phyloP scores from a whole-genome alignment of 139 green algal genomes.

The Desmodesmus armatus region DNA sequence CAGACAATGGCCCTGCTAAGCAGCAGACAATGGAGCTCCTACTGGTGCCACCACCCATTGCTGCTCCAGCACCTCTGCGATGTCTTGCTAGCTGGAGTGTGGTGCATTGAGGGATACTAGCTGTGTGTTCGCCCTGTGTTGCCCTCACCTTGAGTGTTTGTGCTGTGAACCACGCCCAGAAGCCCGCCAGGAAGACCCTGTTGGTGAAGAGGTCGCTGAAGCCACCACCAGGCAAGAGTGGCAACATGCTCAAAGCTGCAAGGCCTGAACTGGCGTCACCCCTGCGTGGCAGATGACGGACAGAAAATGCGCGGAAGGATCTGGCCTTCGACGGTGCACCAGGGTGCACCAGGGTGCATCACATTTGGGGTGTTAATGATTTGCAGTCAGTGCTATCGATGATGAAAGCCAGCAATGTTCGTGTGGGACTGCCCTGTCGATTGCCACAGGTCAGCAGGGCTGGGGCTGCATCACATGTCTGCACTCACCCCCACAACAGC shows the following conservation, averaged over 20 bases:
- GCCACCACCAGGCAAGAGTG: slow-evolving; percentile 51
- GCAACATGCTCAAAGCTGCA: slow-evolving; percentile 28
- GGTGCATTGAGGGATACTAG: neutral
- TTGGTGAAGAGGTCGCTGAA: slow-evolving; percentile 75
- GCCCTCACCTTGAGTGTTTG: slow-evolving; percentile 87
- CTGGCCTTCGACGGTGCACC: neutral
- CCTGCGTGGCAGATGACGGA: slow-evolving; percentile 6
- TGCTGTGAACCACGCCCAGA: slow-evolving; percentile 89
- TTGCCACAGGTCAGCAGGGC: too few species aligned
- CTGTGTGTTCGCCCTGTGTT: neutral
- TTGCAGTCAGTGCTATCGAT: neutral
- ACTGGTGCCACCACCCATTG: neutral
- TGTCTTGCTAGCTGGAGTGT: neutral
- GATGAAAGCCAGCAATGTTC: too few species aligned
- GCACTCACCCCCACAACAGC: slow-evolving; percentile 19
- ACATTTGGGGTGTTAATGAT: neutral
- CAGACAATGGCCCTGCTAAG: too few species aligned
- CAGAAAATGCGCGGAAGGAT: too few species aligned
- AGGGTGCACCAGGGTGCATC: neutral
- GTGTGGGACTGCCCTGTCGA: too few species aligned
- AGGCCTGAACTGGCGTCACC: neutral
- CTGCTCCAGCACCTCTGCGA: neutral
- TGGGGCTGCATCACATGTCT: too few species aligned
- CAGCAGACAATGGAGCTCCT: too few species aligned
- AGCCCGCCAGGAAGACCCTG: slow-evolving; percentile 88